Conservation (phyloP, 2,329 filamentous ascomycete genomes). For the Calcarisporium arbuscula region DNA sequence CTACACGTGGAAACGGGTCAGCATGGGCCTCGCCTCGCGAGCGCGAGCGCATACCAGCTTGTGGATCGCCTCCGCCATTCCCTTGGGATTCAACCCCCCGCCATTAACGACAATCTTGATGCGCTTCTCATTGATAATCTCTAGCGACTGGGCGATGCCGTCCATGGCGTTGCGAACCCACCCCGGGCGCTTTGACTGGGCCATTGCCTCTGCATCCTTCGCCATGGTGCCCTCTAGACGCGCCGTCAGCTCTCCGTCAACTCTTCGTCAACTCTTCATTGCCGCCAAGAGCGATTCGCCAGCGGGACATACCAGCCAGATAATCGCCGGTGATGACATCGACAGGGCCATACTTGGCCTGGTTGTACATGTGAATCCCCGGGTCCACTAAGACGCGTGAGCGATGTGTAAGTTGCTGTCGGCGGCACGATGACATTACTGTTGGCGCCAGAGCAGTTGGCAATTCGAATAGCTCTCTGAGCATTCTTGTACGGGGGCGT, state of each 20-base stretch:
- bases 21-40: too few relatives aligned
- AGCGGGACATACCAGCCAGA: slow-evolving; percentile 30
- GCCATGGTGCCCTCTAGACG: slow-evolving; percentile 20
- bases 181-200: slow-evolving; percentile 1
- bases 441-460: slow-evolving; percentile 19
- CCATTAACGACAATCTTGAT: slow-evolving; percentile 53
- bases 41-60: slow-evolving; percentile 12
- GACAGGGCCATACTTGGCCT: slow-evolving; percentile 20
- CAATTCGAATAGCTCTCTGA: slow-evolving; percentile 15
- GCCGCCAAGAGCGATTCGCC: slow-evolving; percentile 16
- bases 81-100: slow-evolving; percentile 47
- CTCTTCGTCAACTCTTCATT: not conserved
- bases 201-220: slow-evolving; percentile 11
- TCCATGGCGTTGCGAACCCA: slow-evolving; percentile 16
- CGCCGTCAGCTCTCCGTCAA: not conserved
- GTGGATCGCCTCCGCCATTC: slow-evolving; percentile 32
- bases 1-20: slow-evolving; percentile 6
- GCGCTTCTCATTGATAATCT: slow-evolving; percentile 32
- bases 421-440: slow-evolving; percentile 7
- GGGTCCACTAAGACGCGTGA: slow-evolving; percentile 10
- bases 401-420: not conserved
- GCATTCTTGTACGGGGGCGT: slow-evolving; percentile 1
- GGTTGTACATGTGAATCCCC: slow-evolving; percentile 20
- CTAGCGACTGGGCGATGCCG: slow-evolving; percentile 17
- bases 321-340: slow-evolving; percentile 51